Evolutionary conservation across 78 protist genomes (phyloP), one percentile per base, ranked within the genome.

Genomic region (Dictyostelium intermedium): DNA sequence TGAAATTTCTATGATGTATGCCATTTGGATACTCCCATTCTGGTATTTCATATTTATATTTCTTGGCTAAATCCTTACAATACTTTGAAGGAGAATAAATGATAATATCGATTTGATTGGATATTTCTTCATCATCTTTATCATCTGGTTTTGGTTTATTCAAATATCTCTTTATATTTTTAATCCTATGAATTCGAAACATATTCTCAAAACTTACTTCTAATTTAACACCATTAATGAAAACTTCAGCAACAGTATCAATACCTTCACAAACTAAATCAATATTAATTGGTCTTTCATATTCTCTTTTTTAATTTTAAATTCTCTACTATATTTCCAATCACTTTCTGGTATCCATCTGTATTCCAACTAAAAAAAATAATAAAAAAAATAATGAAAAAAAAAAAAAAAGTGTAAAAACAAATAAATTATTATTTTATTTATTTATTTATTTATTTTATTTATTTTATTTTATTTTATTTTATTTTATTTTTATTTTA

Each of bases 21-120:
- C 92, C 96, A 86, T 92, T 83, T 13, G 96, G 96, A 60, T 92
- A 92, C 32, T 92, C 96, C 96, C 96, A 92, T 8, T 53, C 79
- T 37, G 96, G 96, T 5, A 83, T 53, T 53, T 27, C 35, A 74
- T 92, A 92, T 43, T 60, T n/a, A 69, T 69, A 45, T 10, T 77
- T 72, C 6, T 27, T 27, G 2, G 91, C 39, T 43, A 32, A 18
- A 41, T 78, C 32, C 39, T 80, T 70, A 16, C 82, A 81, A 82
- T 92, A 92, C 34, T 53, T 35, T 18, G 80, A 66, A 10, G 91
- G 91, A 30, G 91, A 84, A 43, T 66, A 50, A 14, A 92, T 27
- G 34, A 30, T 70, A 6, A 92, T 37, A 30, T 72, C 47, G 35
- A 84, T 78, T 6, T 10, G 47, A 78, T 91, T 84, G 5, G 10